Evolutionary conservation across 495 filamentous ascomycete species (phyloP).

Genomic region (Thermothielavioides terrestris): DNA sequence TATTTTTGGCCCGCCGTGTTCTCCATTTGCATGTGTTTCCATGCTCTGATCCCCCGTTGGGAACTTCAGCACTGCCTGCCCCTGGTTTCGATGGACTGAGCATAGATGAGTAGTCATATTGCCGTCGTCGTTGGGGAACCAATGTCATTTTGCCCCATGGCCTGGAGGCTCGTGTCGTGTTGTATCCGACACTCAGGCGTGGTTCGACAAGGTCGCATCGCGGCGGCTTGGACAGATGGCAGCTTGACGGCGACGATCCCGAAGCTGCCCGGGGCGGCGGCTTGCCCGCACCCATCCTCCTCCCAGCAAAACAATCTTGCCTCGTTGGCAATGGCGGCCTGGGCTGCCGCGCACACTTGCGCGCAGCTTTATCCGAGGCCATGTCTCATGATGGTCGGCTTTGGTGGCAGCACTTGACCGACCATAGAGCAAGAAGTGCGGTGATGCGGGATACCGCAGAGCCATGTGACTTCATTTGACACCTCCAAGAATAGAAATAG

Average conservation of each 20-base stretch:
- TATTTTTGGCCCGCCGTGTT: conserved; percentile 27
- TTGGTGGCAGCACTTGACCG: too few species aligned
- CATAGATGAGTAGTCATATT: conserved; percentile 13
- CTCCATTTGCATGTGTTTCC: conserved; percentile 7
- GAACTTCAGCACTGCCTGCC: background rate
- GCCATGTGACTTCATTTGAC: background rate
- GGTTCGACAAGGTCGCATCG: conserved; percentile 8
- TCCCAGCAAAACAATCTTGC: background rate
- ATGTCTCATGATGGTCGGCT: background rate
- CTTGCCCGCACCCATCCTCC: background rate
- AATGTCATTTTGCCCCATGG: conserved; percentile 9
- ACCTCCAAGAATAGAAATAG: conserved; percentile 20
- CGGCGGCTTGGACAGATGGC: conserved; percentile 7
- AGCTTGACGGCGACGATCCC: conserved; percentile 9
- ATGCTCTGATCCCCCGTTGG: background rate
- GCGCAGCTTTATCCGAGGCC: background rate
- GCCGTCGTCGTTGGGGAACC: conserved; percentile 3
- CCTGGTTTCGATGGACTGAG: conserved; percentile 6
- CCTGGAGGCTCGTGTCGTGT: conserved; percentile 9
- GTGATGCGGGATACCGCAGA: background rate
- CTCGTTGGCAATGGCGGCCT: background rate
- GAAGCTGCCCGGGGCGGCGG: background rate
- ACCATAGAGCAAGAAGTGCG: too few species aligned
- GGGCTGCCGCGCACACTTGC: background rate
- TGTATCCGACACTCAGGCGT: conserved; percentile 12